Conservation (phyloP, 805 yeast species). For the Yamadazyma olivae region DNA sequence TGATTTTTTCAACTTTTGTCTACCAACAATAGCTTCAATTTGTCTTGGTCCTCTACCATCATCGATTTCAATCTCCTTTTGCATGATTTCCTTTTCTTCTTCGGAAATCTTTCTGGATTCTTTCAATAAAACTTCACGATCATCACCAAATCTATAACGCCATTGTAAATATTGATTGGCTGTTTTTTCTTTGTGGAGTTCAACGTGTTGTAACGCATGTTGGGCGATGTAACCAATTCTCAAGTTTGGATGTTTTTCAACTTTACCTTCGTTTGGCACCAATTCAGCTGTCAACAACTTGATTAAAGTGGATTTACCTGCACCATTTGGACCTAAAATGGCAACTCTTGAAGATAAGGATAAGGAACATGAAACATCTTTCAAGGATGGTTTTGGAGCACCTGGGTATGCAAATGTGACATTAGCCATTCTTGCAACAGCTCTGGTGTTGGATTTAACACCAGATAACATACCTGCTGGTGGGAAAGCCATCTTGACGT, state of each 20-base stretch:
- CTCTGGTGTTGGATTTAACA: conserved; percentile 89
- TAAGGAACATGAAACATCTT: conserved; percentile 81
- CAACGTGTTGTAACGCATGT: conserved; percentile 96
- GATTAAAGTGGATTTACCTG: conserved; percentile 95
- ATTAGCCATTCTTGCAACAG: conserved; percentile 83
- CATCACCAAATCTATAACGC: conserved; percentile 98
- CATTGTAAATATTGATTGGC: conserved; percentile 97
- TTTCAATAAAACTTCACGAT: conserved; percentile 91
- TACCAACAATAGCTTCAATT: conserved; percentile 93
- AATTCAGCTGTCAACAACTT: conserved; percentile 91
- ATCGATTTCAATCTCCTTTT: conserved; percentile 69
- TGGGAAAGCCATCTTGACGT: conserved; percentile 96
- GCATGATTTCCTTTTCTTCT: conserved; percentile 71
- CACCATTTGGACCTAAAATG: conserved; percentile 96
- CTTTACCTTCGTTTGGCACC: conserved; percentile 81
- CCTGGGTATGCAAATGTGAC: conserved; percentile 92
- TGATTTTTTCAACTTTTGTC: conserved; percentile 93
- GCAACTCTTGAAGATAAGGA: conserved; percentile 97
- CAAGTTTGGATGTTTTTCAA: conserved; percentile 96
- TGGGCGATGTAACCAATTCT: conserved; percentile 99
- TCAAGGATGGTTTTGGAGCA: conserved; percentile 76
- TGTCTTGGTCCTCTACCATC: conserved; percentile 89
- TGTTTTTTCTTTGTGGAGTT: conserved; percentile 94
- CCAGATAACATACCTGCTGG: conserved; percentile 98
- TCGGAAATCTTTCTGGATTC: conserved; percentile 86